Base-by-base conservation (phyloP, 2,329 filamentous ascomycete species). In the Penicillium decumbens region DNA sequence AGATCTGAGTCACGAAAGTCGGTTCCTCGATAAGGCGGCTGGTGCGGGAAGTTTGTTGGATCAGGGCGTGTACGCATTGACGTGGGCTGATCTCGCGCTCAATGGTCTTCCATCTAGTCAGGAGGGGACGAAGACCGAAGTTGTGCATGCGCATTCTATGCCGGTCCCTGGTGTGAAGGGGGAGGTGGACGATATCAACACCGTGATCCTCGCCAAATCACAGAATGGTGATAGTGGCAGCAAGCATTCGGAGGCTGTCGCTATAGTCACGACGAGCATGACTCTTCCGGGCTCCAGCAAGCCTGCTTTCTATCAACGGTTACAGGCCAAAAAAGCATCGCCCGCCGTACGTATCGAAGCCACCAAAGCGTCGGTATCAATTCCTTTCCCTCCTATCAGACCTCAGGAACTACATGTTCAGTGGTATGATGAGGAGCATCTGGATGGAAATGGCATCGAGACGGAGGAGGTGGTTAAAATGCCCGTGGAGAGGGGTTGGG, bases 11-110 rank as follows among this genome's bases (percentile, higher is more conserved):
- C 51, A 56, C 33, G 48, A 50, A 43, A 75, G 88, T 71, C 82
- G 88, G 51, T 88, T 92, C 78, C 77, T 92, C 54, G 90, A 90
- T 70, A 76, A 77, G 4, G 82, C 88, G 55, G 77, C 92, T 23
- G 88, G 88, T 0, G 88, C 88, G 24, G 88, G 88, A 42, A 85
- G 85, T 1, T 73, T 91, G 41, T 78, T 92, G 39, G 88, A 92
- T 67, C 59, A 92, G 39, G 88, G 88, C 55, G 84, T 92, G 69
- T 92, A 93, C 74, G 79, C 85, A 38, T 71, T 92, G 56, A 91
- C 87, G 23, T 92, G 88, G 88, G 78, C 89, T 49, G 58, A 63
- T 50, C 18, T 53, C 57, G 47, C 62, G 53, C 45, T 53, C 30
- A 44, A 49, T 50, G 35, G 51, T 20, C 45, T 45, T 24, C 9